phyloP scores from a whole-genome alignment of 768 basidiomycete species.

The Cyclocybe cylindracea region DNA sequence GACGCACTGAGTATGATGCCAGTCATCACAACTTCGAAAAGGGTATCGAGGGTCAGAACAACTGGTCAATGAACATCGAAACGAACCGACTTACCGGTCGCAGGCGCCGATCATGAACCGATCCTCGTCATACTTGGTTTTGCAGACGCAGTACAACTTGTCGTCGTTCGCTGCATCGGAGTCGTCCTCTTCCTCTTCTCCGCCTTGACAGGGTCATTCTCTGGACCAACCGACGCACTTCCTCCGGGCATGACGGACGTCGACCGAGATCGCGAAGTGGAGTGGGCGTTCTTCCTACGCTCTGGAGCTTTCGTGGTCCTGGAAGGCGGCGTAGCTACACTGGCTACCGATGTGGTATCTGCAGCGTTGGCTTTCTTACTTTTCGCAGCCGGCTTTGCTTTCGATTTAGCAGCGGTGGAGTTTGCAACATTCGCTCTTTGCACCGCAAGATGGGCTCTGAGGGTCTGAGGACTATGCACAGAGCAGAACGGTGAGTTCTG shows the following conservation, averaged over 20 bases:
- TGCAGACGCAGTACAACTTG: slow-evolving; percentile 87
- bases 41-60: not conserved
- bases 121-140: slow-evolving; percentile 85
- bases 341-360: not conserved
- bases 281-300: slow-evolving; percentile 35
- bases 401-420: not conserved
- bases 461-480: too few relatives aligned
- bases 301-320: slow-evolving; percentile 19
- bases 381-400: slow-evolving; percentile 7
- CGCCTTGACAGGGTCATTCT: slow-evolving; percentile 33
- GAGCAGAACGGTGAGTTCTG: too few relatives aligned
- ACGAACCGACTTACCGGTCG: slow-evolving; percentile 62
- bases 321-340: slow-evolving; percentile 1
- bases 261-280: slow-evolving; percentile 61
- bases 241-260: slow-evolving; percentile 65
- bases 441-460: too few relatives aligned
- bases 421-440: too few relatives aligned
- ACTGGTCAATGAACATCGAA: not conserved
- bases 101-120: slow-evolving; percentile 93
- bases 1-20: slow-evolving; percentile 91
- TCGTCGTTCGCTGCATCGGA: slow-evolving; percentile 48
- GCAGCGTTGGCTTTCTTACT: slow-evolving; percentile 1
- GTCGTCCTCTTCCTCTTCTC: slow-evolving; percentile 50
- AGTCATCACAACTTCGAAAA: slow-evolving; percentile 78
- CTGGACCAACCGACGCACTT: slow-evolving; percentile 29